These are phyloP conservation scores for Pythium rishiriense DNA, from an alignment of 352 stramenopile genomes.

Conservation along the genomic window DNA sequence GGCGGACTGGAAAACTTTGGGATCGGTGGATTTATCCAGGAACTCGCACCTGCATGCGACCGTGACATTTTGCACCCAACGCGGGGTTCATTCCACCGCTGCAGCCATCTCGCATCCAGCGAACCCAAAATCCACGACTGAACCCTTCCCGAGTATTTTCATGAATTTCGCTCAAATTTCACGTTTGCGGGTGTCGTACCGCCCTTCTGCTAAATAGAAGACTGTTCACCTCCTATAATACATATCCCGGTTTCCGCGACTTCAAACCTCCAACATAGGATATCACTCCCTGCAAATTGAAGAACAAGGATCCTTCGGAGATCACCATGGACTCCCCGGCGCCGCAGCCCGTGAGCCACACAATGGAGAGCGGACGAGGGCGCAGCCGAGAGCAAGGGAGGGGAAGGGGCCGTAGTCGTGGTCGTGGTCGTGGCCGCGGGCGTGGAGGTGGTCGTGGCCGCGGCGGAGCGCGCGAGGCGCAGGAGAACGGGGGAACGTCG, in stretches of 20 bases:
- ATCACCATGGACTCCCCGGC: not conserved
- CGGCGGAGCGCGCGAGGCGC: not conserved
- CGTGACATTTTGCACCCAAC: not conserved
- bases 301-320: not conserved
- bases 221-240: not conserved
- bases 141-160: constrained; percentile 2
- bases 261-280: not conserved
- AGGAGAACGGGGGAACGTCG: not conserved
- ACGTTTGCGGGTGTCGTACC: not conserved
- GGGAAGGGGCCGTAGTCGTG: constrained; percentile 4
- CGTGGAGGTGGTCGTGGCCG: constrained; percentile 7
- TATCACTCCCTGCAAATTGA: not conserved
- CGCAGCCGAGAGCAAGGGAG: constrained; percentile 5
- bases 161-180: constrained; percentile 5
- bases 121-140: not conserved
- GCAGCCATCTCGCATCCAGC: constrained; percentile 1
- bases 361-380: not conserved
- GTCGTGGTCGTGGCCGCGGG: constrained; percentile 5
- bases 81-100: not conserved
- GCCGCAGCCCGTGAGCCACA: not conserved
- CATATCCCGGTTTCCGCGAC: not conserved
- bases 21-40: not conserved
- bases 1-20: not conserved
- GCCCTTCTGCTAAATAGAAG: not conserved
- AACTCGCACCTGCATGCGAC: not conserved